Percentiles rank a stretch among this genome's conserved stretches.
phyloP scores from a whole-genome alignment of 1,284 basidiomycete species.

The Rhodotorula sp. region DNA sequence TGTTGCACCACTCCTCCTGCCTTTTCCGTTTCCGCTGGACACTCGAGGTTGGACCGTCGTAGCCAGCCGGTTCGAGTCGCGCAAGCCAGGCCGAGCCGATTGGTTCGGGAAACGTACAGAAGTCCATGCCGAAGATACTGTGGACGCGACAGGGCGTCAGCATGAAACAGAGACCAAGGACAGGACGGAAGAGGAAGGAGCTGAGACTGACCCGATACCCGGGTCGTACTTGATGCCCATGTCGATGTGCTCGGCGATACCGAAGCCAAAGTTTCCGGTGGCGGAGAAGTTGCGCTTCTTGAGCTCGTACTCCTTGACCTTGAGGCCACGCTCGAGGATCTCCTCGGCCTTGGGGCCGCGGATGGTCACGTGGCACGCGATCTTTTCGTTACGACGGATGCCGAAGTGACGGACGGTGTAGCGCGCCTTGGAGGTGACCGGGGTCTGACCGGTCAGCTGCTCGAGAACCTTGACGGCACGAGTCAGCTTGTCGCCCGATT shows the following conservation, averaged over 20 bases:
- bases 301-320: conserved; percentile 99
- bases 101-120: conserved; percentile 49
- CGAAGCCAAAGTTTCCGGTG: conserved; percentile 98
- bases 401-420: conserved; percentile 99
- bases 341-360: conserved; percentile 99
- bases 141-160: background rate
- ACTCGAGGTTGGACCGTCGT: no score
- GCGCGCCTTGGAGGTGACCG: conserved; percentile 98
- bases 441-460: conserved; percentile 98
- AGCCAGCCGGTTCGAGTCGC: no score
- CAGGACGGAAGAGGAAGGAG: no score
- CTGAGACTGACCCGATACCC: conserved; percentile 64
- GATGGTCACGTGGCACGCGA: conserved; percentile 98
- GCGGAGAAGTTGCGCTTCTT: conserved; percentile 86
- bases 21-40: no score
- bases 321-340: conserved; percentile 97
- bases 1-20: no score
- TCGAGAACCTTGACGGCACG: conserved; percentile 99
- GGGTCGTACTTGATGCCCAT: conserved; percentile 97
- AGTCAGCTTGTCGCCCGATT: conserved; percentile 95
- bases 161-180: background rate
- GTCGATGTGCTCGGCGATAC: conserved; percentile 97
- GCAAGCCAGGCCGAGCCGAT: no score
- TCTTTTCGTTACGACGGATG: conserved; percentile 99
- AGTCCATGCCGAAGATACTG: conserved; percentile 92